Evolutionary conservation across 441 rosid species (phyloP).

Genomic region (Euphorbia corollata): DNA sequence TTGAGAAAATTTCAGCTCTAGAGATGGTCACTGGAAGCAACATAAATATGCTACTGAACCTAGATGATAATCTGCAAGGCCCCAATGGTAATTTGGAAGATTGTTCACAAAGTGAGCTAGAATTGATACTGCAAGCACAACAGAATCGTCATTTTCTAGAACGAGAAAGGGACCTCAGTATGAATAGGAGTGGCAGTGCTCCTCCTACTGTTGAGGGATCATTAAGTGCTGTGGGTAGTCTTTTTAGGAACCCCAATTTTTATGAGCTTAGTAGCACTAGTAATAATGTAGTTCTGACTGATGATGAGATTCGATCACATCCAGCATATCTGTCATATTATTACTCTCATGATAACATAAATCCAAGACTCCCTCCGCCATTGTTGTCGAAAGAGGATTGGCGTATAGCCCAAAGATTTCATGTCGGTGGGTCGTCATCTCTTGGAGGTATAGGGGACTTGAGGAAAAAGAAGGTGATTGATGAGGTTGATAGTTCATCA

Average conservation of each 20-base stretch:
- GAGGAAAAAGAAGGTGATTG: conserved; percentile 39
- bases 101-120: conserved; percentile 59
- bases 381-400: conserved; percentile 82
- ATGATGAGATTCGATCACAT: conserved; percentile 76
- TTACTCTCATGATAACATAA: conserved; percentile 63
- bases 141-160: conserved; percentile 35
- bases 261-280: conserved; percentile 28
- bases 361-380: conserved; percentile 85
- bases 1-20: conserved; percentile 19
- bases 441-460: conserved; percentile 47
- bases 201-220: conserved; percentile 95
- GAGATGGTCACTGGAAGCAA: conserved; percentile 50
- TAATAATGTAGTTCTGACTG: conserved; percentile 40
- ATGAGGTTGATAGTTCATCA: conserved; percentile 40
- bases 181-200: conserved; percentile 82
- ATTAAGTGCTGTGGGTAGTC: conserved; percentile 60
- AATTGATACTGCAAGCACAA: conserved; percentile 52
- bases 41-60: conserved; percentile 46
- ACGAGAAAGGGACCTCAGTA: conserved; percentile 44
- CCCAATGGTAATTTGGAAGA: conserved; percentile 52
- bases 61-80: conserved; percentile 39
- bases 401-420: conserved; percentile 82
- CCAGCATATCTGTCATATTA: conserved; percentile 75
- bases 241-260: conserved; percentile 41
- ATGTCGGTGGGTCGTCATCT: conserved; percentile 45